Evolutionary conservation across 2,329 filamentous ascomycete genomes (phyloP), one percentile per base, ranked within the genome.

Genomic region (Cladosporium velox): DNA sequence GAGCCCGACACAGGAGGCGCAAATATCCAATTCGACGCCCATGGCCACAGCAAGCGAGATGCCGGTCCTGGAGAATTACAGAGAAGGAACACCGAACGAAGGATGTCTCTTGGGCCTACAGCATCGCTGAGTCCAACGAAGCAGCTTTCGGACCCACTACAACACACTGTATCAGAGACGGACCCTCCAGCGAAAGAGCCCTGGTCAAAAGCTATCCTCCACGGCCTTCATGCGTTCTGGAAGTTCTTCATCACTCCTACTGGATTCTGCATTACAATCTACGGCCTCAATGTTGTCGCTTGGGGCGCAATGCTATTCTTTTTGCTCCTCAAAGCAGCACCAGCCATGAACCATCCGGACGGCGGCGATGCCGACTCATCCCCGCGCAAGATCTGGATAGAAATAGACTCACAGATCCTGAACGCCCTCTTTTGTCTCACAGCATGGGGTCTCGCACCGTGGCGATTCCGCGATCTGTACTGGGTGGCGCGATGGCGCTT

Each of bases 241-340:
- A 85, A 86, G 60, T 96, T 92, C 80, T 86, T 90, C 72, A 80
- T 86, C 41, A 96, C 91, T 0, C 90, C 90, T 0, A 78, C 91
- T 64, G 92, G 92, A 3, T 92, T 95, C 75, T 81, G 91, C 64
- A 86, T 95, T 51, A 90, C 88, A 2, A 77, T 96, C 6, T 96
- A 96, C 77, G 88, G 90, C 14, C 84, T 95, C 66, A 93, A 94
- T 69, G 86, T 96, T 24, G 87, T 96, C 11, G 93, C 91, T 0
- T 96, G 92, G 92, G 92, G 92, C 61, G 92, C 90, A 66, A 96
- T 96, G 92, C 83, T 96, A 35, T 96, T 96, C 79, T 82, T 96
- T 26, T 82, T 97, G 1, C 86, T 96, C 28, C 90, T 88, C 81
- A 91, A 92, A 72, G 91, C 84, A 28, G 82, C 87, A 2, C 88